These are phyloP conservation scores for Choanephora cucurbitarum DNA, from an alignment of 371 early-diverging fungal genomes.

Conservation along the genomic window DNA sequence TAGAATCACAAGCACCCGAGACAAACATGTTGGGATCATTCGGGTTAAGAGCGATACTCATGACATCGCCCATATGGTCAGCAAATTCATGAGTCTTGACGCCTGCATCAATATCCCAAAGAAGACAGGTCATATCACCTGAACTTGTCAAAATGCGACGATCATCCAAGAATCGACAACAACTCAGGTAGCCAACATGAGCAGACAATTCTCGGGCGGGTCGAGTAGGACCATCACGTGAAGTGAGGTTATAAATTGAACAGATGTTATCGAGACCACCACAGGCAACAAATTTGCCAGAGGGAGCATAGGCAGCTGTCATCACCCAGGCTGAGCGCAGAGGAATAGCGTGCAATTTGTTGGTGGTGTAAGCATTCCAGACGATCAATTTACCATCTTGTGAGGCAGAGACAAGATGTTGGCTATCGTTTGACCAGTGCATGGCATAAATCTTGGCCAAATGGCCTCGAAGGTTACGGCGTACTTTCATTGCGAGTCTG, in stretches of 20 bases:
- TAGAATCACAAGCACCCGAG: conserved; percentile 96
- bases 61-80: conserved; percentile 98
- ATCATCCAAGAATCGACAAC: conserved; percentile 95
- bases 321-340: conserved; percentile 98
- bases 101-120: conserved; percentile 98
- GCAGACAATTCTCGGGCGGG: conserved; percentile 93
- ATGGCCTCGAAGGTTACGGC: conserved; percentile 95
- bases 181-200: conserved; percentile 96
- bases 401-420: conserved; percentile 95
- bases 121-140: conserved; percentile 98
- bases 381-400: conserved; percentile 99
- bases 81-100: conserved; percentile 92
- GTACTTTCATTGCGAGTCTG: conserved; percentile 64
- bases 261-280: conserved; percentile 99
- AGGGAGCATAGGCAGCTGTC: conserved; percentile 98
- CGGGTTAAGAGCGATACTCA: conserved; percentile 73
- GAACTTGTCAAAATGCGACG: conserved; percentile 92
- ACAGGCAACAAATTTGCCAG: conserved; percentile 98
- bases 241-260: conserved; percentile 93
- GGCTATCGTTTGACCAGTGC: conserved; percentile 96
- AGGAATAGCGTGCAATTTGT: conserved; percentile 97
- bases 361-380: conserved; percentile 97
- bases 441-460: conserved; percentile 98
- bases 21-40: conserved; percentile 92
- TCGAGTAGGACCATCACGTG: conserved; percentile 87